Percentiles rank a stretch among this genome's conserved stretches.
Conservation (phyloP, 257 asterid species). For the Nicotiana tomentosiformis region DNA sequence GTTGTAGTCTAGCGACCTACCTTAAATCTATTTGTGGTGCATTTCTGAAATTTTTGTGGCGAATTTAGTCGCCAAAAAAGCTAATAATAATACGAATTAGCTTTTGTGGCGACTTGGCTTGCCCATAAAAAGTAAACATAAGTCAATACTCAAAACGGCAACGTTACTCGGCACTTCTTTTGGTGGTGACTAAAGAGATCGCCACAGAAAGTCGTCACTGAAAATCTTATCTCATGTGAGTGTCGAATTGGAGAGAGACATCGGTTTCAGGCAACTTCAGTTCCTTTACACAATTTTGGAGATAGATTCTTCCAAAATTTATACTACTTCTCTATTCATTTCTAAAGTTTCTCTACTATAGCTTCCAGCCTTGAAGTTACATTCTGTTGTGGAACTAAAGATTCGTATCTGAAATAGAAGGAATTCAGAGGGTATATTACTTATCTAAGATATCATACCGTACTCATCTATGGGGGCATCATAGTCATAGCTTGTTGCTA, state of each 20-base stretch:
- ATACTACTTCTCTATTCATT: neutral
- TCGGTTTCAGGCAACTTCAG: neutral
- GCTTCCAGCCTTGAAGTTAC: neutral
- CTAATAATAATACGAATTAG: too few relatives aligned
- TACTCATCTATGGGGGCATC: constrained; percentile 85
- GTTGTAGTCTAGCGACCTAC: too few relatives aligned
- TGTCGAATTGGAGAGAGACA: neutral
- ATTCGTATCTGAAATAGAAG: neutral
- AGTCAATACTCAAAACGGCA: too few relatives aligned
- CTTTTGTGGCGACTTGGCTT: too few relatives aligned
- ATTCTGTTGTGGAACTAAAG: neutral
- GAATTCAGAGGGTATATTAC: neutral
- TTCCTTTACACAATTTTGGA: neutral
- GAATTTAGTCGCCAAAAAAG: too few relatives aligned
- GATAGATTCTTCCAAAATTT: neutral
- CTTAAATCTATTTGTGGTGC: too few relatives aligned
- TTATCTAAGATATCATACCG: constrained; percentile 29
- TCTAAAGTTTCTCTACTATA: neutral
- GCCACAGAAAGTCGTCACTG: too few relatives aligned
- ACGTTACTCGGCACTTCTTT: too few relatives aligned
- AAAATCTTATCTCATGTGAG: neutral
- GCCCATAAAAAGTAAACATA: too few relatives aligned
- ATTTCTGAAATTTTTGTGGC: too few relatives aligned
- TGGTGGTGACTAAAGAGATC: too few relatives aligned
- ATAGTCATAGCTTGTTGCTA: constrained; percentile 81